phyloP scores from a whole-genome alignment of 352 stramenopile species.

The Globisporangium paddicum region DNA sequence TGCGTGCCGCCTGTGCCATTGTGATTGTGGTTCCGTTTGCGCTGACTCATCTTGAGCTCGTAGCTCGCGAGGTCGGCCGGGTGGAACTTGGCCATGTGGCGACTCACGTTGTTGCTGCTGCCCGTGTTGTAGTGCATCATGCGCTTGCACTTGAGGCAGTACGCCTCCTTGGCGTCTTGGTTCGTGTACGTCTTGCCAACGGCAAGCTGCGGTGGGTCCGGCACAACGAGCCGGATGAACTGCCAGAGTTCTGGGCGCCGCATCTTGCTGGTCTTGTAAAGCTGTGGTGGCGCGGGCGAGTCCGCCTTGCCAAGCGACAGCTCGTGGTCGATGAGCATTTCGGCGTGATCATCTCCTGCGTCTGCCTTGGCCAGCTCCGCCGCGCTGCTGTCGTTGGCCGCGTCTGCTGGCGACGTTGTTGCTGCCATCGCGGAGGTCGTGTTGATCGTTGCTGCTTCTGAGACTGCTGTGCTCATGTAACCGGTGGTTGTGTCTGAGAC shows the following conservation, averaged over 20 bases:
- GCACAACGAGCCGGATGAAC: slow-evolving; percentile 49
- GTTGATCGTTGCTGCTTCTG: slow-evolving; percentile 13
- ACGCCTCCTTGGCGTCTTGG: slow-evolving; percentile 47
- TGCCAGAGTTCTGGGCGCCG: slow-evolving; percentile 49
- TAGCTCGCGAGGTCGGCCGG: slow-evolving; percentile 32
- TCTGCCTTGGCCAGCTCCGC: not conserved
- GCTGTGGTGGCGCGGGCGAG: slow-evolving; percentile 23
- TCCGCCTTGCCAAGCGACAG: slow-evolving; percentile 4
- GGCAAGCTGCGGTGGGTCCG: slow-evolving; percentile 34
- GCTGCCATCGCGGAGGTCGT: slow-evolving; percentile 8
- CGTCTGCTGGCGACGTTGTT: not conserved
- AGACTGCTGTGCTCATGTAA: not conserved
- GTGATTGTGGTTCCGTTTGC: slow-evolving; percentile 3
- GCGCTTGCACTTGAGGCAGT: slow-evolving; percentile 51
- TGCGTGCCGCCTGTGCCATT: not conserved
- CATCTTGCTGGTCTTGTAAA: slow-evolving; percentile 61
- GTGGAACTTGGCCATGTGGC: slow-evolving; percentile 54
- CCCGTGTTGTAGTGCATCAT: slow-evolving; percentile 55
- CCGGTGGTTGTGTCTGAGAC: slow-evolving; percentile 1
- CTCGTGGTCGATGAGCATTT: slow-evolving; percentile 4
- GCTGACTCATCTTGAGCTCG: slow-evolving; percentile 25
- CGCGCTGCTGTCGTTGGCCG: not conserved
- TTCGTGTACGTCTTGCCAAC: slow-evolving; percentile 42
- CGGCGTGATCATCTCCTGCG: not conserved
- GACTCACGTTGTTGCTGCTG: slow-evolving; percentile 53